Base-by-base conservation (phyloP, 2,329 filamentous ascomycete species). In the Stachybotrys echinatus region DNA sequence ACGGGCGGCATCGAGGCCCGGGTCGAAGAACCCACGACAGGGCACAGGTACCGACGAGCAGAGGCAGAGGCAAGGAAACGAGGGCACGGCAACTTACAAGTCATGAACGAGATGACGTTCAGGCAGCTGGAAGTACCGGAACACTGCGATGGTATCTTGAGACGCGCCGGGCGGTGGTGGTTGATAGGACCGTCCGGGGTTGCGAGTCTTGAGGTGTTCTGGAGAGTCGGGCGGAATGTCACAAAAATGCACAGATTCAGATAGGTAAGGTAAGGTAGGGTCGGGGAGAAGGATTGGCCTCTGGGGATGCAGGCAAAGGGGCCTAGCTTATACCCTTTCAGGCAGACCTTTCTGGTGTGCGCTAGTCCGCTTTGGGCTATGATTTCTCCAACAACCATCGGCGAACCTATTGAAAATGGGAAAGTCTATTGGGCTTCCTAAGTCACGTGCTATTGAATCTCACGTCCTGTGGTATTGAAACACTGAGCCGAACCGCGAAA, bases 101-200 rank as follows among this genome's bases (percentile, higher is more conserved):
- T 74, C 73, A 77, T 76, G 65, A 72, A 74, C 65, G 60, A 65
- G 19, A 70, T 62, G 63, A 63, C 64, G 60, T 58, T 61, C 65
- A 70, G 65, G 65, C 65, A 69, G 62, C 63, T 60, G 19, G 37
- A 46, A 56, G 55, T 53, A 58, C 51, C 49, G 50, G 54, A 52
- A 55, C 50, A 53, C 54, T 34, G 27, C 27, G 27, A 34, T 34
- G 57, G 55, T 54, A 49, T 54, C 51, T 55, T 58, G 54, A 51
- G 57, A 51, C 52, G 42, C 51, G 50, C 56, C 59, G 58, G 59
- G 61, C 61, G 58, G 54, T 46, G 27, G 44, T 37, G 23, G 50
- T 56, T 61, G 60, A 58, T 58, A 54, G 50, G 47, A 37, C 52
- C 50, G 58, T 51, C 47, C 47, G 54, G 60, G 55, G 56, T 52